phyloP scores from a whole-genome alignment of 768 basidiomycete species.

The Holtermanniella nyarrowii region DNA sequence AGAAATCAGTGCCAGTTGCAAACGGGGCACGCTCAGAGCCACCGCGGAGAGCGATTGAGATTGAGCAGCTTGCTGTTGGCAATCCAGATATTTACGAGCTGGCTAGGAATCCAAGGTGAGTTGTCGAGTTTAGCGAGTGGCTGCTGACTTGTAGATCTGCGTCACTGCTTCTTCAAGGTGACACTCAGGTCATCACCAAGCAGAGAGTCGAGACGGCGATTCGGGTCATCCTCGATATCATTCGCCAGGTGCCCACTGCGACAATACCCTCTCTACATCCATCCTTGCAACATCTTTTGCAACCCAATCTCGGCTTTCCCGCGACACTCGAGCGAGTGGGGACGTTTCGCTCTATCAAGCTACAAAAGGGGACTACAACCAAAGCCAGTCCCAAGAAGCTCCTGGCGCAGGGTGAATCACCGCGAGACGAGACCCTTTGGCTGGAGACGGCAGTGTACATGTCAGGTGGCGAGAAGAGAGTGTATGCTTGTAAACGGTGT shows the following conservation, averaged over 20 bases:
- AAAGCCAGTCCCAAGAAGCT: conserved; percentile 32
- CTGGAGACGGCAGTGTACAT: conserved; percentile 37
- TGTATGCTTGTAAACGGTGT: conserved; percentile 36
- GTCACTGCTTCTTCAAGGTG: conserved; percentile 26
- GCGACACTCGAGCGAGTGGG: conserved; percentile 20
- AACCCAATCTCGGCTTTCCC: conserved; percentile 9
- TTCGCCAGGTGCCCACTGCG: conserved; percentile 14
- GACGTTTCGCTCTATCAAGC: conserved; percentile 18
- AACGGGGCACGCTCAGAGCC: conserved; percentile 24
- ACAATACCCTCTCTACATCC: conserved; percentile 5
- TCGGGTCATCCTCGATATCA: conserved; percentile 28
- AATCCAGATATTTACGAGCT: conserved; percentile 15
- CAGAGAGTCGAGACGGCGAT: conserved; percentile 35
- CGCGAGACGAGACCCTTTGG: conserved; percentile 16
- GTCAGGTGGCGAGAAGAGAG: conserved; percentile 28
- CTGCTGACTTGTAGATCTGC: conserved; percentile 9
- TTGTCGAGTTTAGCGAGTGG: neutral
- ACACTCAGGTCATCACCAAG: conserved; percentile 29
- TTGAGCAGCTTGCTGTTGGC: conserved; percentile 15
- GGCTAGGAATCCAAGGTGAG: conserved; percentile 9
- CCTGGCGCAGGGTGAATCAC: conserved; percentile 18
- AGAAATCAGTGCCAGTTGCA: neutral
- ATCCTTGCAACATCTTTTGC: conserved; percentile 10
- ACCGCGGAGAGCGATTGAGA: conserved; percentile 22
- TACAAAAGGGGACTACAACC: conserved; percentile 32